Base-by-base conservation (phyloP, 2,329 filamentous ascomycete genomes). In the Aspergillus spinulosporus region DNA sequence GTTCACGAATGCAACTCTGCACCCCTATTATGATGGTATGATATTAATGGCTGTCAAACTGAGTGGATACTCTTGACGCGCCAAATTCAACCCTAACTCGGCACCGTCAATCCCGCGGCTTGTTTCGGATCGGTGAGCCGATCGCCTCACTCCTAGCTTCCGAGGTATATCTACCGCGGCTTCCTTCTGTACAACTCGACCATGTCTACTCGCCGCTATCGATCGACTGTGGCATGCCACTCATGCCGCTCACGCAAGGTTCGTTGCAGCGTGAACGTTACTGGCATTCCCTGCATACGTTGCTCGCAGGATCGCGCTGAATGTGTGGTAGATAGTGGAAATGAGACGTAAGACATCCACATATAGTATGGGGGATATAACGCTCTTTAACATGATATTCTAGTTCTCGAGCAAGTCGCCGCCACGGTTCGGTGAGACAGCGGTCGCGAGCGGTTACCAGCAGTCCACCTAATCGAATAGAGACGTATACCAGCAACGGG, bases 261-360 rank as follows among this genome's bases (percentile, higher is more conserved):
- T 4, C 62, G 63, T 42, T 69, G 66, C 49, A 66, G 65, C 29
- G 50, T 66, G 21, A 63, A 59, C 3, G 57, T 67, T 15, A 68
- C 66, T 3, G 66, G 65, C 1, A 48, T 67, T 3, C 69, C 70
- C 4, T 72, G 69, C 37, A 59, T 66, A 28, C 66, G 65, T 4
- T 72, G 70, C 61, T 60, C 64, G 9, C 66, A 68, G 49, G 67
- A 72, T 54, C 53, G 55, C 28, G 56, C 62, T 1, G 58, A 66
- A 21, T 72, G 70, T 52, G 56, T 68, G 26, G 66, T 71, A n/a
- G 58, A 59, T 7, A 6, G 8, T 11, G 21, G 6, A 47, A 9
- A 29, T 11, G 40, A 34, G 32, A 42, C 15, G 48, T 52, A 12
- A 58, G 36, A 43, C 15, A 14, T 15, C 11, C 21, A 31, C 42